phyloP scores from a whole-genome alignment of 1,139 yeast genomes.

The Scheffersomyces insectosa region DNA sequence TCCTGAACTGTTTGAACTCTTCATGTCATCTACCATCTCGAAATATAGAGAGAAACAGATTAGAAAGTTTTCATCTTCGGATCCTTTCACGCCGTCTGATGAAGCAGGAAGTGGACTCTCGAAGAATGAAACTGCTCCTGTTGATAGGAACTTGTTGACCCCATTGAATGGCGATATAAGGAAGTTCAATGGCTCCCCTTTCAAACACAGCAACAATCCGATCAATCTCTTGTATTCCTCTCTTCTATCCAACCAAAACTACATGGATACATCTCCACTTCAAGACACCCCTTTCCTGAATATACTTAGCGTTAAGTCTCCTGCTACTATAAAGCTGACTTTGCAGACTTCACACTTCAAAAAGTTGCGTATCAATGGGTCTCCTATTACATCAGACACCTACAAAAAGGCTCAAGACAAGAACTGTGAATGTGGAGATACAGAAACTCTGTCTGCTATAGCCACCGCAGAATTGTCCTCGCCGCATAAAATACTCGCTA shows the following conservation, averaged over 20 bases:
- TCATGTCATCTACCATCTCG: slow-evolving; percentile 35
- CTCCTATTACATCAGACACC: slow-evolving; percentile 36
- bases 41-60: slow-evolving; percentile 33
- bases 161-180: background rate
- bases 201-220: slow-evolving; percentile 10
- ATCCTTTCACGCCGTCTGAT: slow-evolving; percentile 7
- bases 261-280: slow-evolving; percentile 5
- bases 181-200: background rate
- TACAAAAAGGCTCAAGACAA: slow-evolving; percentile 11
- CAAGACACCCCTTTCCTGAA: slow-evolving; percentile 12
- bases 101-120: background rate
- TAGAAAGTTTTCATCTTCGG: slow-evolving; percentile 12
- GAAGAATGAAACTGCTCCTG: too few relatives aligned
- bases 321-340: slow-evolving; percentile 40
- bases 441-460: background rate
- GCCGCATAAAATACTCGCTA: slow-evolving; percentile 10
- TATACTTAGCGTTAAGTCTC: slow-evolving; percentile 28
- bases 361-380: slow-evolving; percentile 44
- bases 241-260: slow-evolving; percentile 10
- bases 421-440: slow-evolving; percentile 11
- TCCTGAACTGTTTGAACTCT: slow-evolving; percentile 33
- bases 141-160: background rate
- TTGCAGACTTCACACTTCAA: slow-evolving; percentile 43
- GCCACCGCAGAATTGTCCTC: slow-evolving; percentile 4
- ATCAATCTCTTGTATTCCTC: slow-evolving; percentile 17